Evolutionary conservation across 495 filamentous ascomycete species (phyloP).

Genomic region (Aspergillus nanangensis): DNA sequence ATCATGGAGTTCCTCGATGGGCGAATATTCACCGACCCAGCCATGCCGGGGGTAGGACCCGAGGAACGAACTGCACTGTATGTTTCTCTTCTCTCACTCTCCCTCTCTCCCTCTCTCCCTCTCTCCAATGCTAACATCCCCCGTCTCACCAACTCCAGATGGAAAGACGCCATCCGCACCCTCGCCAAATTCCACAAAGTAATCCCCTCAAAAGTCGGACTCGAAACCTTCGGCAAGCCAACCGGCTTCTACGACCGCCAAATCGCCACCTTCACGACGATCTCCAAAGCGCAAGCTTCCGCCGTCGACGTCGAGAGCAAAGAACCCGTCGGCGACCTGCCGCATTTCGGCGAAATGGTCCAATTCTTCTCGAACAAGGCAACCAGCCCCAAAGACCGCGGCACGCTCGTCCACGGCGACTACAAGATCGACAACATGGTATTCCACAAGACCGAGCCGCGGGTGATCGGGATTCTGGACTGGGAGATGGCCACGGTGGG

Average conservation of each 20-base stretch:
- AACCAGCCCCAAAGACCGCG: slow-evolving; percentile 71
- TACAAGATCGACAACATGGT: slow-evolving; percentile 98
- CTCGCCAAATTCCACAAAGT: slow-evolving; percentile 84
- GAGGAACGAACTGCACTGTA: slow-evolving; percentile 68
- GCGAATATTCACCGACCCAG: slow-evolving; percentile 84
- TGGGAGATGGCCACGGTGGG: slow-evolving; percentile 98
- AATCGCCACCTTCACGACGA: slow-evolving; percentile 71
- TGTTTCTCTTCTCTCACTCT: slow-evolving; percentile 5
- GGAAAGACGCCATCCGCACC: slow-evolving; percentile 77
- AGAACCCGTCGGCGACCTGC: slow-evolving; percentile 73
- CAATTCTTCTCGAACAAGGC: slow-evolving; percentile 63
- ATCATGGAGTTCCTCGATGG: slow-evolving; percentile 94
- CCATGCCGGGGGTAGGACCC: slow-evolving; percentile 67
- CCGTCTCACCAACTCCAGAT: slow-evolving; percentile 39
- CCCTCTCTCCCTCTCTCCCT: background rate
- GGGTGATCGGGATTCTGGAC: slow-evolving; percentile 90
- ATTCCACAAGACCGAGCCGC: slow-evolving; percentile 82
- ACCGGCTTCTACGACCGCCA: slow-evolving; percentile 84
- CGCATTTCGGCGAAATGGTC: slow-evolving; percentile 76
- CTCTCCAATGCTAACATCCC: slow-evolving; percentile 8
- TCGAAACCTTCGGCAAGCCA: slow-evolving; percentile 68
- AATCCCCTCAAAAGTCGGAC: slow-evolving; percentile 56
- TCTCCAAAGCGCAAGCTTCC: slow-evolving; percentile 72
- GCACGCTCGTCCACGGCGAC: slow-evolving; percentile 84
- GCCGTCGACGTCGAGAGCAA: slow-evolving; percentile 71